Conservation (phyloP, 495 filamentous ascomycete genomes). For the Xylaria venustula region DNA sequence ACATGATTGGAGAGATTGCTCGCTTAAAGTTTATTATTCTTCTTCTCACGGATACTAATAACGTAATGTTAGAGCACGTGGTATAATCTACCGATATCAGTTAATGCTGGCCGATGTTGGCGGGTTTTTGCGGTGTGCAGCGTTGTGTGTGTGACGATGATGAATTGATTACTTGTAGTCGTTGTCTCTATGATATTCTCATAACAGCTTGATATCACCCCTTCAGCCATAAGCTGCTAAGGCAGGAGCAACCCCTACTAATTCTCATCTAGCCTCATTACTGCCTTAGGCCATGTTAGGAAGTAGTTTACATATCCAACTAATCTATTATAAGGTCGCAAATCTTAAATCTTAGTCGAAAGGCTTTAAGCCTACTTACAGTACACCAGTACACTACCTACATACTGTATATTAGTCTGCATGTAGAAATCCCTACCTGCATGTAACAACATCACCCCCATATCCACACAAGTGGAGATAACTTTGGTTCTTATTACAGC, state of each 20-base stretch:
- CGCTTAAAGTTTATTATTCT: neutral
- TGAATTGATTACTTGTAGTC: no score
- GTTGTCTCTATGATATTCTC: constrained; percentile 7
- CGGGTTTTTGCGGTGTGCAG: neutral
- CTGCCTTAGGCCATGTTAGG: neutral
- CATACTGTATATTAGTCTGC: no score
- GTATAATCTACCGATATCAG: neutral
- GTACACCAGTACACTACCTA: no score
- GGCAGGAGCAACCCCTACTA: constrained; percentile 6
- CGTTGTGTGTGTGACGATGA: no score
- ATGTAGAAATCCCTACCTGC: neutral
- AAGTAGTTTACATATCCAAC: no score
- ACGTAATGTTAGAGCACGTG: neutral
- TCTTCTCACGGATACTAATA: neutral
- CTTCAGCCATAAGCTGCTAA: neutral
- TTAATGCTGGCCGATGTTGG: neutral
- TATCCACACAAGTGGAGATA: neutral
- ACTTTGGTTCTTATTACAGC: no score
- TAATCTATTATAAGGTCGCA: no score
- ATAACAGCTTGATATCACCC: constrained; percentile 16
- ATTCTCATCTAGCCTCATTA: neutral
- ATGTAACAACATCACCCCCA: neutral
- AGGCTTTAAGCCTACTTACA: no score
- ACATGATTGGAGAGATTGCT: neutral
- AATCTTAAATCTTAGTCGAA: no score